Conservation (phyloP, 2,329 filamentous ascomycete species). For the Dothideomycetidae sp. region DNA sequence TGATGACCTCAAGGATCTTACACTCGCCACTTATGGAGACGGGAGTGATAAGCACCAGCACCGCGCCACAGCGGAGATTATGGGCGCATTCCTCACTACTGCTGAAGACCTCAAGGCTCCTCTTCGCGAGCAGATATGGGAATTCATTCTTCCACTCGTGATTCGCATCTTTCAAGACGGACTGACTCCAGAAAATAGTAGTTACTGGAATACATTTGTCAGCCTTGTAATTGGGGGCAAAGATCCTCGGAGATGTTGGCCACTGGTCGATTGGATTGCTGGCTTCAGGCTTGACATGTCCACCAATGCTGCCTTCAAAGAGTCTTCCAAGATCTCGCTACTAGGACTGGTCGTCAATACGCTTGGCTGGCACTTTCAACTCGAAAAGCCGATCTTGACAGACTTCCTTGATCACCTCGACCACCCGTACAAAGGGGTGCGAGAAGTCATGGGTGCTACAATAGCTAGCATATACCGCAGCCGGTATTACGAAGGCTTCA, state of each 20-base stretch:
- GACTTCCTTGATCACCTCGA: constrained; percentile 86
- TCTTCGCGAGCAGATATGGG: constrained; percentile 66
- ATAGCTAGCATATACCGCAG: constrained; percentile 81
- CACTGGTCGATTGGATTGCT: constrained; percentile 68
- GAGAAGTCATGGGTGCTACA: constrained; percentile 84
- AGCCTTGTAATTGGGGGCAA: constrained; percentile 79
- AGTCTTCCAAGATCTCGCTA: constrained; percentile 88
- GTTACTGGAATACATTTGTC: constrained; percentile 89
- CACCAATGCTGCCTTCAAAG: constrained; percentile 96
- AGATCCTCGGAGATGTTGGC: constrained; percentile 76
- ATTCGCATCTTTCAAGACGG: constrained; percentile 78
- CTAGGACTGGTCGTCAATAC: constrained; percentile 79
- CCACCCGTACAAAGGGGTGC: constrained; percentile 94
- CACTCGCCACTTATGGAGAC: constrained; percentile 67
- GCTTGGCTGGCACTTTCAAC: constrained; percentile 89
- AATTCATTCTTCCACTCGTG: constrained; percentile 78
- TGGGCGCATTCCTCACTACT: constrained; percentile 70
- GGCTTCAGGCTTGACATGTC: constrained; percentile 84
- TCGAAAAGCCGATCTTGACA: constrained; percentile 73
- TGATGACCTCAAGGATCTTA: constrained; percentile 74
- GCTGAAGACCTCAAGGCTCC: constrained; percentile 64
- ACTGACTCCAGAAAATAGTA: constrained; percentile 81
- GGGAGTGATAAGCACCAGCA: constrained; percentile 97
- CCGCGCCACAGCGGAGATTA: constrained; percentile 83
- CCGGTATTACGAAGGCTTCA: constrained; percentile 86